These are phyloP conservation scores for Anaeromyces robustus DNA, from an alignment of 192 early-diverging fungal species.

Conservation along the genomic window DNA sequence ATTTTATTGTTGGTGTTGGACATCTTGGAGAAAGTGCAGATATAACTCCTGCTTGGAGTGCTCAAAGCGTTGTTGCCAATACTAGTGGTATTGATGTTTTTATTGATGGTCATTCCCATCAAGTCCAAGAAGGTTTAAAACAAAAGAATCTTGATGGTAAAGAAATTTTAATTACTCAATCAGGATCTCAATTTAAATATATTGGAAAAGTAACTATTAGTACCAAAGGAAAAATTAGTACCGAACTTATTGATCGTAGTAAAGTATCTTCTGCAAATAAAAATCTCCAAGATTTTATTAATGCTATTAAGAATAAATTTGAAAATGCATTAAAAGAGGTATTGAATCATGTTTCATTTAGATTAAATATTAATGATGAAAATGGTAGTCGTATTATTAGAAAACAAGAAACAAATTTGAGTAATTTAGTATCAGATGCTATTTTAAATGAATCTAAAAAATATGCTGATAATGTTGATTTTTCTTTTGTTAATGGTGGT, in stretches of 20 bases:
- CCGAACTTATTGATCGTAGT: not conserved
- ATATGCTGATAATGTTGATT: not conserved
- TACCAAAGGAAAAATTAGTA: not conserved
- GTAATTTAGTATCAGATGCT: not conserved
- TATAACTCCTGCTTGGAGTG: not conserved
- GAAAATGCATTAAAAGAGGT: not conserved
- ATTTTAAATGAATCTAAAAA: not conserved
- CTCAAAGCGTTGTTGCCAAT: not conserved
- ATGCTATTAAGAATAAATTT: not conserved
- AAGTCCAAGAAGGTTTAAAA: not conserved
- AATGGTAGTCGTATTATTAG: not conserved
- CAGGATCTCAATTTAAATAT: not conserved
- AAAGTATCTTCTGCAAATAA: not conserved
- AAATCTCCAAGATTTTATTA: not conserved
- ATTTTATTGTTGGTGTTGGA: not conserved
- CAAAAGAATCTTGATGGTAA: not conserved
- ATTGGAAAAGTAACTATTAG: not conserved
- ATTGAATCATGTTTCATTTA: not conserved
- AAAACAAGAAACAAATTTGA: not conserved
- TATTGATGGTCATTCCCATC: not conserved
- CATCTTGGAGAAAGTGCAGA: not conserved
- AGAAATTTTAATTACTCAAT: not conserved
- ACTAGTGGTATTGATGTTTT: not conserved
- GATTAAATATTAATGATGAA: not conserved
- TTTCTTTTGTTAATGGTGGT: not conserved